phyloP scores from a whole-genome alignment of 192 early-diverging fungal genomes.

The Backusella morwellensis region DNA sequence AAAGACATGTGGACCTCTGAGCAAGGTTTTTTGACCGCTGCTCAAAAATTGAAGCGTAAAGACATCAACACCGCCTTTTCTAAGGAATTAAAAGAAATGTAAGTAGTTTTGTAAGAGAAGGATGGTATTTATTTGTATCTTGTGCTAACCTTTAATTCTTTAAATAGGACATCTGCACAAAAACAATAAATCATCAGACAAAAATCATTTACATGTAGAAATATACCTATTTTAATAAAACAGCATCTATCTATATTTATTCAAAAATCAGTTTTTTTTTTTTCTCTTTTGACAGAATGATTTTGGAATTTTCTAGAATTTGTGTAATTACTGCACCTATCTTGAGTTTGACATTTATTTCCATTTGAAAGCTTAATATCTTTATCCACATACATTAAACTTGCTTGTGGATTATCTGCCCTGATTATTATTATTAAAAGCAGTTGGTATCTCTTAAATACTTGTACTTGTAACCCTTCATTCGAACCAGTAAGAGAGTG shows the following conservation, averaged over 20 bases:
- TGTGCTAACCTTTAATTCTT: neutral
- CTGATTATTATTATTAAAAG: neutral
- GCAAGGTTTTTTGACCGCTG: conserved; percentile 78
- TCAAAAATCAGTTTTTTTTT: neutral
- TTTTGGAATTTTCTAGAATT: neutral
- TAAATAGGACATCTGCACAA: neutral
- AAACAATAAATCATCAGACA: neutral
- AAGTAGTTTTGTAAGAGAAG: conserved; percentile 11
- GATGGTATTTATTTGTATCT: neutral
- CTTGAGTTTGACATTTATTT: neutral
- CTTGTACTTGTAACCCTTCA: too few relatives aligned
- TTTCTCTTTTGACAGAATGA: too few relatives aligned
- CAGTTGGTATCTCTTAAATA: neutral
- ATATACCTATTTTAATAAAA: neutral
- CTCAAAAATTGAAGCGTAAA: conserved; percentile 88
- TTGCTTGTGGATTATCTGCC: neutral
- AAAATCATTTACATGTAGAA: neutral
- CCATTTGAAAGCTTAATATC: neutral
- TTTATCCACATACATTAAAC: neutral
- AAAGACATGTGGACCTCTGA: conserved; percentile 90
- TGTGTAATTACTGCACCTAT: neutral
- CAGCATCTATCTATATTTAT: neutral
- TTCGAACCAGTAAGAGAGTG: neutral
- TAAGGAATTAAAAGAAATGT: conserved; percentile 54
- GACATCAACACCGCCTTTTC: conserved; percentile 66